Percentiles rank a stretch among this genome's conserved stretches.
Conservation (phyloP, 495 filamentous ascomycete genomes). For the Aspergillus sparsus region DNA sequence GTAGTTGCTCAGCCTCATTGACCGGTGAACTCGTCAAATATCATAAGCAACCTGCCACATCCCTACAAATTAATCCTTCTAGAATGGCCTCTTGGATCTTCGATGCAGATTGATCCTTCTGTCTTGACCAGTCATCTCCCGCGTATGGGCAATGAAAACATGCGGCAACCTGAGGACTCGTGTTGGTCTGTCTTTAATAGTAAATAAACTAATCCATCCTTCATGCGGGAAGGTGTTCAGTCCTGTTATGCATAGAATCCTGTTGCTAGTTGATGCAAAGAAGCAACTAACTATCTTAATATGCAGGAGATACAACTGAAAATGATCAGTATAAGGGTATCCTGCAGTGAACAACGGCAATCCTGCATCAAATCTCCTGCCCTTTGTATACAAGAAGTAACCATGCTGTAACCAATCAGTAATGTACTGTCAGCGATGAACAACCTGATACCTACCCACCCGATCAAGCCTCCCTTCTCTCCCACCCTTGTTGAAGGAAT, state of each 20-base stretch:
- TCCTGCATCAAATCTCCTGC: slow-evolving; percentile 1
- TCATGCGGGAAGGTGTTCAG: background rate
- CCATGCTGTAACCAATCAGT: background rate
- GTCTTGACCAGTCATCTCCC: slow-evolving; percentile 15
- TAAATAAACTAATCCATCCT: background rate
- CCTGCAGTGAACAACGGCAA: background rate
- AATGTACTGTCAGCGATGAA: background rate
- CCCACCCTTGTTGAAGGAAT: background rate
- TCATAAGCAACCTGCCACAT: slow-evolving; percentile 6
- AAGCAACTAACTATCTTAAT: background rate
- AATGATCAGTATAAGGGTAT: slow-evolving; percentile 1
- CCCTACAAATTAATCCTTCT: slow-evolving; percentile 23
- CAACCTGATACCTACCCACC: background rate
- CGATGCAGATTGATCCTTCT: slow-evolving; percentile 25
- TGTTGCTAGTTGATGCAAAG: background rate
- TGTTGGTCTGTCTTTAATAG: slow-evolving; percentile 9
- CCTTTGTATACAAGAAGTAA: background rate
- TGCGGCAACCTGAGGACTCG: slow-evolving; percentile 24
- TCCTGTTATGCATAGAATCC: slow-evolving; percentile 12
- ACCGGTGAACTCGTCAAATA: background rate
- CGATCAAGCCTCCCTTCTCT: background rate
- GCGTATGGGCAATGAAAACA: slow-evolving; percentile 9
- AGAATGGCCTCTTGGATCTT: slow-evolving; percentile 26
- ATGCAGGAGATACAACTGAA: slow-evolving; percentile 11
- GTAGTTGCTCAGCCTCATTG: background rate